A percentile compares a stretch with the other conserved stretches of the same genome.
phyloP scores from a whole-genome alignment of 2,329 filamentous ascomycete genomes.

The Calonectria naviculata region DNA sequence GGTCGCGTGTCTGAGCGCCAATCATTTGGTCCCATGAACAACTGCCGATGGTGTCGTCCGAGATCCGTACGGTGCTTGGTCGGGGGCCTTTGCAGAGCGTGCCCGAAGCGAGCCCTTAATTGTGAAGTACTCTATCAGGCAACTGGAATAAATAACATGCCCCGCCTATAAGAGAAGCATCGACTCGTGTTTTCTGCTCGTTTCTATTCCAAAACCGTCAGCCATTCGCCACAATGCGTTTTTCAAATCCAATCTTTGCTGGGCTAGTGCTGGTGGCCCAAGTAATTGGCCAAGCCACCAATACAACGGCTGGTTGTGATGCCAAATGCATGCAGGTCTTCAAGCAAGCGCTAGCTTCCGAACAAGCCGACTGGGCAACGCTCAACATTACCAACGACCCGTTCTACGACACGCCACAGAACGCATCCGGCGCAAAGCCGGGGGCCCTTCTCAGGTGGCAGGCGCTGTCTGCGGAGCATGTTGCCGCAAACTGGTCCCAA shows the following conservation, averaged over 20 bases:
- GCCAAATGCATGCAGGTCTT: background rate
- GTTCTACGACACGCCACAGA: background rate
- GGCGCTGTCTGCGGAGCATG: background rate
- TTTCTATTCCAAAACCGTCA: too few relatives aligned
- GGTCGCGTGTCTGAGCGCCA: too few relatives aligned
- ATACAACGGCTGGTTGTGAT: background rate
- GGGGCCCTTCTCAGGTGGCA: background rate
- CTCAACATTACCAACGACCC: background rate
- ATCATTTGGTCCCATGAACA: too few relatives aligned
- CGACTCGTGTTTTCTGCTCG: too few relatives aligned
- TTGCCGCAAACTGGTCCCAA: background rate
- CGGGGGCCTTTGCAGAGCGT: too few relatives aligned
- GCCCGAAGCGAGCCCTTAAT: too few relatives aligned
- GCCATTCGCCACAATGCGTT: background rate
- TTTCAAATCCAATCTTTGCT: background rate
- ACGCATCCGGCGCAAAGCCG: background rate
- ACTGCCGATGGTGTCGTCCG: too few relatives aligned
- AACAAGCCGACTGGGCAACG: background rate
- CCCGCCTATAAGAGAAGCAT: too few relatives aligned
- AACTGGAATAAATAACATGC: too few relatives aligned
- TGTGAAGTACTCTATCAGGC: too few relatives aligned
- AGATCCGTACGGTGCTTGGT: too few relatives aligned
- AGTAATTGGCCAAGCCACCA: background rate
- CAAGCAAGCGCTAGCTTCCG: background rate
- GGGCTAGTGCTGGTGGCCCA: background rate